These are phyloP conservation scores for Talaromyces verruculosus DNA, from an alignment of 2,329 filamentous ascomycete genomes.

Conservation along the genomic window DNA sequence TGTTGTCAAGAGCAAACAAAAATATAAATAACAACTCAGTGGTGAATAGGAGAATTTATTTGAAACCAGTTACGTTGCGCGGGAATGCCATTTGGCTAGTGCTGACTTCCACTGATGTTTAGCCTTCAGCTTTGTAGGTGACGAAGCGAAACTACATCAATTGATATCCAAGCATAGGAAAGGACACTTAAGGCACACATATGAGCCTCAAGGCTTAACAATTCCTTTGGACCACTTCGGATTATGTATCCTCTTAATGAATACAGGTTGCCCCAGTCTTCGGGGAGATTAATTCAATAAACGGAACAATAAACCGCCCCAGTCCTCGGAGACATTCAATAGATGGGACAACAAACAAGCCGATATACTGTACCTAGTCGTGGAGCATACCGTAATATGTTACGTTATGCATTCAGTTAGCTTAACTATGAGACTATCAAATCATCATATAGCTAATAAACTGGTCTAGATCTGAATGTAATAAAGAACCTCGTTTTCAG, in stretches of 20 bases:
- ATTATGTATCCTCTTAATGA: background rate
- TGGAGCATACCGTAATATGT: too few species aligned
- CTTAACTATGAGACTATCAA: too few species aligned
- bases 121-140: background rate
- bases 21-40: background rate
- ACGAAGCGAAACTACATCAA: background rate
- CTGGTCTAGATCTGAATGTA: background rate
- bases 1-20: conserved; percentile 39
- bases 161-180: background rate
- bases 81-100: background rate
- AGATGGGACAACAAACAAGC: background rate
- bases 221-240: background rate
- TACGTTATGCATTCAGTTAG: too few species aligned
- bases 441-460: background rate
- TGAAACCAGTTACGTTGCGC: background rate
- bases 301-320: background rate
- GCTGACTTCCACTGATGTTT: background rate
- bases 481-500: background rate
- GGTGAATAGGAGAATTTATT: background rate
- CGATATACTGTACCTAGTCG: too few species aligned
- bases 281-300: background rate
- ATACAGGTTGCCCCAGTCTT: background rate
- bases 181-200: background rate
- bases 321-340: background rate
- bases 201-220: background rate